These are phyloP conservation scores for Pyrenopolyporus hunteri DNA, from an alignment of 495 filamentous ascomycete species.

Conservation along the genomic window DNA sequence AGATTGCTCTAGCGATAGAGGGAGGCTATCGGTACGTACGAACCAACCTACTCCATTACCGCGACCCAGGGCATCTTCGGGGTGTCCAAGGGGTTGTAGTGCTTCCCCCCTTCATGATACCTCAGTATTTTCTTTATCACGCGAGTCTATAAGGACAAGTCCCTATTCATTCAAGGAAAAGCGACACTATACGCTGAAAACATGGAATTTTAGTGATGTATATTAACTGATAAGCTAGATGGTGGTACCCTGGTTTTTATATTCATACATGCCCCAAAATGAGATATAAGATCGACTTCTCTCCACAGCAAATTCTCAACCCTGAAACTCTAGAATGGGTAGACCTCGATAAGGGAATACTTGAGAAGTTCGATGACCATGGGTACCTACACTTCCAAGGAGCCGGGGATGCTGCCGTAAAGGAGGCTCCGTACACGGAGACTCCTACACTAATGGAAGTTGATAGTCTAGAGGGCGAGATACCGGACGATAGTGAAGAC, in stretches of 20 bases:
- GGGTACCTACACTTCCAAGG: slow-evolving; percentile 72
- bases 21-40: slow-evolving; percentile 61
- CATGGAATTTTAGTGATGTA: not conserved
- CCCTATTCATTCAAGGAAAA: too few relatives aligned
- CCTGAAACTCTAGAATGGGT: slow-evolving; percentile 79
- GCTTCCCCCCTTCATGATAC: too few relatives aligned
- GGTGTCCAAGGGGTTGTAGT: too few relatives aligned
- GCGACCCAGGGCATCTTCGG: too few relatives aligned
- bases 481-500: slow-evolving; percentile 16
- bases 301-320: slow-evolving; percentile 83
- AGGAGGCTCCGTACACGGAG: slow-evolving; percentile 18
- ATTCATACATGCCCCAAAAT: slow-evolving; percentile 60
- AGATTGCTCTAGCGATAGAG: slow-evolving; percentile 80
- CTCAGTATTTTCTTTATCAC: too few relatives aligned
- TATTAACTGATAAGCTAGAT: slow-evolving; percentile 33
- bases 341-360: slow-evolving; percentile 68
- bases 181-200: too few relatives aligned
- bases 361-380: slow-evolving; percentile 65
- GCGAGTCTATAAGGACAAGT: too few relatives aligned
- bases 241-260: slow-evolving; percentile 61
- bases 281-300: slow-evolving; percentile 85
- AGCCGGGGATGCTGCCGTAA: slow-evolving; percentile 44
- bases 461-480: slow-evolving; percentile 36
- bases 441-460: slow-evolving; percentile 42
- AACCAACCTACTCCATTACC: not conserved